phyloP scores from a whole-genome alignment of 2,329 filamentous ascomycete genomes.

The Botryotinia narcissicola region DNA sequence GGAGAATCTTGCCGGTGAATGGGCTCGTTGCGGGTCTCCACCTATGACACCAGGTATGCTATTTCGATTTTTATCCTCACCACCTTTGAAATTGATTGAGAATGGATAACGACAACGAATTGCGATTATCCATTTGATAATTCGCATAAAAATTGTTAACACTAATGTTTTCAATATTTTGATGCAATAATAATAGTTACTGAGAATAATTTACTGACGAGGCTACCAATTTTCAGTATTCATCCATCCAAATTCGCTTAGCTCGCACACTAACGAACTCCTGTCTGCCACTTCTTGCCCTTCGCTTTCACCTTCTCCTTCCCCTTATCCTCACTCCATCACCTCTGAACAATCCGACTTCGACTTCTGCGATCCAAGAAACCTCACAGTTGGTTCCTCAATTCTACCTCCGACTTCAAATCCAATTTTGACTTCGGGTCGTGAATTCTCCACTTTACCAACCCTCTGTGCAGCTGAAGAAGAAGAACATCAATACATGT shows the following conservation, averaged over 20 bases:
- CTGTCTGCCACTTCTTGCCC: slow-evolving; percentile 73
- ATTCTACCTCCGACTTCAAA: slow-evolving; percentile 35
- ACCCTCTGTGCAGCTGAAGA: slow-evolving; percentile 57
- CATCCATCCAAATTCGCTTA: slow-evolving; percentile 65
- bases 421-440: slow-evolving; percentile 45
- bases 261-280: slow-evolving; percentile 64
- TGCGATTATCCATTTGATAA: neutral
- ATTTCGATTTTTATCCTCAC: neutral
- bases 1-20: slow-evolving; percentile 73
- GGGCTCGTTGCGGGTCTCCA: slow-evolving; percentile 74
- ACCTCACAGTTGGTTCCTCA: slow-evolving; percentile 69
- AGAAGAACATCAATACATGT: slow-evolving; percentile 53
- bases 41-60: slow-evolving; percentile 87
- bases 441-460: slow-evolving; percentile 65
- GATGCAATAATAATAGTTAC: neutral
- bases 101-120: neutral
- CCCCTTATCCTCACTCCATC: slow-evolving; percentile 69
- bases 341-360: slow-evolving; percentile 63
- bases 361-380: slow-evolving; percentile 88
- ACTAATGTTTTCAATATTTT: neutral
- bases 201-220: slow-evolving; percentile 13
- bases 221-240: slow-evolving; percentile 49
- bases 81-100: neutral
- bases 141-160: neutral
- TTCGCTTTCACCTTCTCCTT: slow-evolving; percentile 83